Base-by-base conservation (phyloP, 208 protist genomes). In the Leishmania gerbilli region DNA sequence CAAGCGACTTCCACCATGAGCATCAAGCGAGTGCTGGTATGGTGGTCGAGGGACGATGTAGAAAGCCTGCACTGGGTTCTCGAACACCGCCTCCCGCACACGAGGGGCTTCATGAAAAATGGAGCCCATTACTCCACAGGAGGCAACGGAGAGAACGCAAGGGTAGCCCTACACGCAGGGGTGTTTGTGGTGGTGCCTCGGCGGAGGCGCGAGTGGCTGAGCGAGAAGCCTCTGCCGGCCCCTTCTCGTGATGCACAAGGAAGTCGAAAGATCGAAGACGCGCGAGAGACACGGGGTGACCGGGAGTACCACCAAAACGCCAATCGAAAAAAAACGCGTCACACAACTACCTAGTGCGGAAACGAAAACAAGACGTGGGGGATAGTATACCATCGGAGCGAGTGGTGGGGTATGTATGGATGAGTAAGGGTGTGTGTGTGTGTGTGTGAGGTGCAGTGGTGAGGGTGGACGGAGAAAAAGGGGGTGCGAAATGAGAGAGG, bases 81-180 rank as follows among this genome's bases (percentile, higher is more conserved):
- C 15, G 0, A 81, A 65, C 2, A 17, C 13, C 17, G 71, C 74
- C n/a, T 75, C 77, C 15, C 53, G 77, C n/a, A 82, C 64, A 24
- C 56, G 77, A 58, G 82, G 65, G 13, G 72, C 60, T 6, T 85
- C 82, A n/a, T 79, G 68, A 31, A 77, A 1, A 65, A 77, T 45
- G 15, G 67, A 31, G 60, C 67, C 62, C 81, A 85, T 85, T 45
- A 42, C 69, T 40, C 5, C 37, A 21, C 53, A 19, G 40, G 34
- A 65, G 72, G 31, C 27, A 13, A 60, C 34, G 15, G 72, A 13
- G 34, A 31, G 13, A 60, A 60, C 31, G 49, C 21, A 19, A 31
- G 51, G 34, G 34, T 40, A 9, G 72, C 13, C 47, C 51, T n/a
- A n/a, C 13, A n/a, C 47, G 21, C 31, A 21, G 34, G 58, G n/a